A percentile compares a stretch with the other conserved stretches of the same genome.
Conservation (phyloP, 2,329 filamentous ascomycete genomes). For the Penicillium sp. region DNA sequence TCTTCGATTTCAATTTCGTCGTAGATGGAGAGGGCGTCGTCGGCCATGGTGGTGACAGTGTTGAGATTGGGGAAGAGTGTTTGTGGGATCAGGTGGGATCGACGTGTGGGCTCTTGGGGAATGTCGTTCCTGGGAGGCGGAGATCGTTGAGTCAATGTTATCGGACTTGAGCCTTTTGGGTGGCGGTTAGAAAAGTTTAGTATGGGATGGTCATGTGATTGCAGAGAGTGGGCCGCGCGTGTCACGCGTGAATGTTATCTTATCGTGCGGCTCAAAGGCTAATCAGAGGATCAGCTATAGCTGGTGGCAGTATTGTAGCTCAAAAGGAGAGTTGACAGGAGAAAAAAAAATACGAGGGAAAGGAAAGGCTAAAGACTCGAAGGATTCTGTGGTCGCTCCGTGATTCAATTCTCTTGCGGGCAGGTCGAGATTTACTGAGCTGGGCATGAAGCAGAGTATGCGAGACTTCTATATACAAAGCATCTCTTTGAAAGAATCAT, state of each 20-base stretch:
- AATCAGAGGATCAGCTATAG: neutral
- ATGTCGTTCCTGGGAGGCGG: neutral
- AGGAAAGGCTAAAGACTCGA: neutral
- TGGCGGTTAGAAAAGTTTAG: constrained; percentile 15
- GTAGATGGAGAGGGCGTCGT: constrained; percentile 74
- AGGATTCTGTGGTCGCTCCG: no score
- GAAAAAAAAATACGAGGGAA: neutral
- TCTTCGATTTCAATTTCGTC: constrained; percentile 99
- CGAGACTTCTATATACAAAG: neutral
- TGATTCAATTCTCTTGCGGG: neutral
- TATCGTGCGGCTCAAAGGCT: neutral
- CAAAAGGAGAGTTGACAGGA: neutral
- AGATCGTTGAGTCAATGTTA: constrained; percentile 1
- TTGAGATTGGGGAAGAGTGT: neutral
- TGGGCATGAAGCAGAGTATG: neutral
- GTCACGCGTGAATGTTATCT: neutral
- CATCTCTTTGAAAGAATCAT: neutral
- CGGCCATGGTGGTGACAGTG: constrained; percentile 54
- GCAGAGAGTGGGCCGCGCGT: constrained; percentile 18
- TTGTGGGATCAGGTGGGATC: neutral
- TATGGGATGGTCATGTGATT: constrained; percentile 30
- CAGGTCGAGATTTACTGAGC: neutral
- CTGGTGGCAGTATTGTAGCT: neutral
- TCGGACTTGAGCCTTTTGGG: neutral
- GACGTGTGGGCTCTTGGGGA: neutral